Base-by-base conservation (phyloP, 805 yeast species). In the Saccharomycopsis sp. region DNA sequence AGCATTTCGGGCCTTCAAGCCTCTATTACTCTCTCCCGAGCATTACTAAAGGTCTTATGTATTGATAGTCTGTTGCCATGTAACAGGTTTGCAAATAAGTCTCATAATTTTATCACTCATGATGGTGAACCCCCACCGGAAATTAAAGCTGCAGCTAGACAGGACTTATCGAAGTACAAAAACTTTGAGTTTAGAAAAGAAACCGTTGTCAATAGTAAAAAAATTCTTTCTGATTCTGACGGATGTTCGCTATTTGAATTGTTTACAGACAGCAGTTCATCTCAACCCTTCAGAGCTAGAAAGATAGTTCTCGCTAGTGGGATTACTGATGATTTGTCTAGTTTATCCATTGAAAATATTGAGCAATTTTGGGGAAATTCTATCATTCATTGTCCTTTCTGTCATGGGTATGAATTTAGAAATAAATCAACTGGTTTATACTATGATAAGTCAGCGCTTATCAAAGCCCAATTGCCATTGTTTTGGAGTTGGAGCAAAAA, bases 281-380 rank as follows among this genome's bases (percentile, higher is more conserved):
- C n/a, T 4, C 23, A 31, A 4, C 31, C 34, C 11, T 44, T 22
- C n/a, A 4, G 33, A 4, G 33, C 48, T 1, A 38, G 33, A 17
- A 45, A 47, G 20, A 26, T 52, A 1, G 22, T 53, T 11, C 38
- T 52, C 31, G 55, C 53, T 2, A 20, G 48, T 3, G 56, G 56
- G 6, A 32, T 53, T 2, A 39, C 31, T n/a, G 55, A 52, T 22
- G 19, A 38, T 11, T 40, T 52, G 16, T 44, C 42, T 4, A 32
- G 44, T 4, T 24, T 39, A 6, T n/a, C 35, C 6, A 47, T 52
- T 21, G 38, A 46, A 33, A 44, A 41, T 32, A 28, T 52, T 7
- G 42, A 44, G 4, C 26, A 46, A 14, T 52, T 41, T 43, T 53
- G 56, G 56, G 56, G 56, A 11, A 43, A 48, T 11, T 32, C 51